Evolutionary conservation across 345 rosid genomes (phyloP).

Genomic region (Linum trigynum): DNA sequence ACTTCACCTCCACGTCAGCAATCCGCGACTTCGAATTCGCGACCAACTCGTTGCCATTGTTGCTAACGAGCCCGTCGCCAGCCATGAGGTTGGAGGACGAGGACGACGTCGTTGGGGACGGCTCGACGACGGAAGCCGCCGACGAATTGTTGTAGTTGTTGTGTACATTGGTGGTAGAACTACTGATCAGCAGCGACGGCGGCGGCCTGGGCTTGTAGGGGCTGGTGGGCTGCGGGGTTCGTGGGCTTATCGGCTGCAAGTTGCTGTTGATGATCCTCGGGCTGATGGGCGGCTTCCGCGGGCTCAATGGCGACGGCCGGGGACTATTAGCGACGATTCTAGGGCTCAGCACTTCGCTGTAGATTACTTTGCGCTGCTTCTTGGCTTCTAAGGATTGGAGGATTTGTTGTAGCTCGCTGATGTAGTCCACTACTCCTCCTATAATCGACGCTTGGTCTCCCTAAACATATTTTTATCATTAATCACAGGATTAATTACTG

Average conservation of each 20-base stretch:
- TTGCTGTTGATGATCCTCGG: conserved; percentile 28
- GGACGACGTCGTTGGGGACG: conserved; percentile 48
- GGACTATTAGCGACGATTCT: conserved; percentile 47
- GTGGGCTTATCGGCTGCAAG: conserved; percentile 73
- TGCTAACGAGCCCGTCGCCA: conserved; percentile 2
- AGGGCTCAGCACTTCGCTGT: conserved; percentile 82
- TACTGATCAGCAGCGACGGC: conserved; percentile 32
- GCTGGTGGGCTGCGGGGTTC: conserved; percentile 66
- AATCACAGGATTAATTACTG: too few species aligned
- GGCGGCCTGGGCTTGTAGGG: conserved; percentile 47
- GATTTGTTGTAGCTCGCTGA: conserved; percentile 84
- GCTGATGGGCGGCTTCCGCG: conserved; percentile 44
- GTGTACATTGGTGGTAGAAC: conserved; percentile 16
- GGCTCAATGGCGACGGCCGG: conserved; percentile 62
- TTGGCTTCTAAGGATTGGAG: conserved; percentile 82
- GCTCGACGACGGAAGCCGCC: conserved; percentile 28
- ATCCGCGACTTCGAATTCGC: conserved; percentile 74
- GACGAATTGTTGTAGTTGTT: conserved; percentile 9
- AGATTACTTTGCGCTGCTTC: conserved; percentile 73
- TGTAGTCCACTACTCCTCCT: conserved; percentile 95
- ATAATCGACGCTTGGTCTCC: conserved; percentile 99
- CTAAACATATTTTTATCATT: too few species aligned
- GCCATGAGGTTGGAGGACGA: conserved; percentile 34
- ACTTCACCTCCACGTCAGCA: conserved; percentile 92
- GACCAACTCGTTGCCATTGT: conserved; percentile 52